These are phyloP conservation scores for Chloris gayana DNA, from an alignment of 176 grass and related monocot genomes.

Conservation along the genomic window DNA sequence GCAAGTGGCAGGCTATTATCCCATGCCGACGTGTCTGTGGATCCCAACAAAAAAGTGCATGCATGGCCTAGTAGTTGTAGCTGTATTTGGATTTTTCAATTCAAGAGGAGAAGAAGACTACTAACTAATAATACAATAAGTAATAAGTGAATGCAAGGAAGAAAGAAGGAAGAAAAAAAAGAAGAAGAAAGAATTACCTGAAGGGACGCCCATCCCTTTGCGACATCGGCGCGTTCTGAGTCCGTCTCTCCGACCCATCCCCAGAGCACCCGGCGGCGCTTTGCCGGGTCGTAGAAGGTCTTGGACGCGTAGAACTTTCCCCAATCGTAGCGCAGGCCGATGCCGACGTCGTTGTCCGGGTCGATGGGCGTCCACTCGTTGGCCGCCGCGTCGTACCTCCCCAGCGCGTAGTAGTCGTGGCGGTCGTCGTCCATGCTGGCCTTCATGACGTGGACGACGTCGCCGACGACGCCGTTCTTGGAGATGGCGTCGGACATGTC, in stretches of 20 bases:
- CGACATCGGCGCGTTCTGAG: slow-evolving; percentile 72
- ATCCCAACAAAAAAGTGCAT: too few relatives aligned
- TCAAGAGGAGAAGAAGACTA: too few relatives aligned
- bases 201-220: slow-evolving; percentile 90
- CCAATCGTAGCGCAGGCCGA: slow-evolving; percentile 90
- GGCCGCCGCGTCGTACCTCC: slow-evolving; percentile 35
- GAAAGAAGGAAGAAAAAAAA: too few relatives aligned
- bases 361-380: slow-evolving; percentile 73
- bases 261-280: slow-evolving; percentile 76
- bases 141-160: too few relatives aligned
- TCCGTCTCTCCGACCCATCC: slow-evolving; percentile 85
- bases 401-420: slow-evolving; percentile 89
- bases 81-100: too few relatives aligned
- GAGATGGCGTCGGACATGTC: slow-evolving; percentile 41
- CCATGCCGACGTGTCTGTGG: too few relatives aligned
- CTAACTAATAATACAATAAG: too few relatives aligned
- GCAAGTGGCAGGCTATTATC: too few relatives aligned
- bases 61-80: too few relatives aligned
- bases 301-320: slow-evolving; percentile 93
- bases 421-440: slow-evolving; percentile 87
- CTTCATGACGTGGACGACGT: slow-evolving; percentile 80
- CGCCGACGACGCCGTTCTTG: not conserved
- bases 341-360: slow-evolving; percentile 54
- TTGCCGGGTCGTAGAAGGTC: slow-evolving; percentile 81
- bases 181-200: slow-evolving; percentile 42